Evolutionary conservation across 164 flowering plant species (phyloP).

Genomic region (Santalum album): DNA sequence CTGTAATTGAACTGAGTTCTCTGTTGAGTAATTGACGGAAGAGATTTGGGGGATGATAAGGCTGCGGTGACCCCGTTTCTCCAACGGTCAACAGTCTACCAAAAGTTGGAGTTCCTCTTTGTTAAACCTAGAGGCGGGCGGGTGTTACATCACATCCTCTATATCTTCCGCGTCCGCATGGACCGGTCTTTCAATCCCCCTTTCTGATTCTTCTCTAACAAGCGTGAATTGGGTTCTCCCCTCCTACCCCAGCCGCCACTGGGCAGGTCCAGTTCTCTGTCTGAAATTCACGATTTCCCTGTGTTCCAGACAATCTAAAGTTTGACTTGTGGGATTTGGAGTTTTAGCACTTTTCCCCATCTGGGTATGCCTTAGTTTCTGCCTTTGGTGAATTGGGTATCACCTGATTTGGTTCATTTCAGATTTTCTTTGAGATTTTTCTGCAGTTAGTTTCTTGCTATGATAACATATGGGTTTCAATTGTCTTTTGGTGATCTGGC

Average conservation of each 20-base stretch:
- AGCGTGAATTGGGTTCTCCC: neutral
- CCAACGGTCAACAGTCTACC: neutral
- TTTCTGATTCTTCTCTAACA: neutral
- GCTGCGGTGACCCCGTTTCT: too few species aligned
- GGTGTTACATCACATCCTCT: too few species aligned
- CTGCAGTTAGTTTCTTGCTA: too few species aligned
- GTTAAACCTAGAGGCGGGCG: neutral
- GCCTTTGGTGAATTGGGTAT: constrained; percentile 12
- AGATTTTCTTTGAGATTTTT: neutral
- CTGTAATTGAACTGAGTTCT: too few species aligned
- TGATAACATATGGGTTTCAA: too few species aligned
- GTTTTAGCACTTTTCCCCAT: neutral
- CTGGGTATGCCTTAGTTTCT: constrained; percentile 8
- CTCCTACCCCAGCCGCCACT: neutral
- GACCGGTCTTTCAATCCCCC: neutral
- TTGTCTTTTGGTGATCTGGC: too few species aligned
- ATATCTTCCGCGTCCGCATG: neutral
- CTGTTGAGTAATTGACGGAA: too few species aligned
- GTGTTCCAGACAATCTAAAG: neutral
- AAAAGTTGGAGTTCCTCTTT: too few species aligned
- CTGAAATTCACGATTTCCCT: neutral
- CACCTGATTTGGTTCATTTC: neutral
- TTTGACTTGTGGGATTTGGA: neutral
- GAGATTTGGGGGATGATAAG: too few species aligned
- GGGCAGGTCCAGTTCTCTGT: neutral